Evolutionary conservation across 2,329 filamentous ascomycete species (phyloP), one percentile per base, ranked within the genome.

Genomic region (Sclerotinia subarctica): DNA sequence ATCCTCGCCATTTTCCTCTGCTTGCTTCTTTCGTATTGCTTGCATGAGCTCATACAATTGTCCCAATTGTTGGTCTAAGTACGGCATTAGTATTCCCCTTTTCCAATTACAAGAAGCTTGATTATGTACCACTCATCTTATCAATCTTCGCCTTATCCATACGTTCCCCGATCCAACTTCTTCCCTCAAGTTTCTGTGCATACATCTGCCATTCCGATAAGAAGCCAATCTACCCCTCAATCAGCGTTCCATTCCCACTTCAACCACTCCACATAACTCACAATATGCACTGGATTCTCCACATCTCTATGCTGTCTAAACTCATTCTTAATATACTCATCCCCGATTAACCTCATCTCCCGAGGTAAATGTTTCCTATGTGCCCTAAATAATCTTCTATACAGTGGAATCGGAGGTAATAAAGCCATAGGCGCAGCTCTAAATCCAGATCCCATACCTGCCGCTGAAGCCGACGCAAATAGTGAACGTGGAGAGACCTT

Each of bases 191-290:
- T 77, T 93, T 89, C 78, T 99, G 94, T 2, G 93, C 94, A 77
- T 98, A 99, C 64, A 92, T 81, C 79, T 99, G 95, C 94, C 94
- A 99, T 79, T 98, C 94, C 0, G 92, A 94, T 73, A 99, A 83
- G 79, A 99, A 99, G 1, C 94, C 95, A 74, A 98, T 93, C 93
- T 96, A 64, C 17, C 24, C 38, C 35, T 29, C 47, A 58, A 44
- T 57, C 19, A 58, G 19, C 29, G 7, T 54, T 49, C 11, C 11
- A 32, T 26, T 24, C 5, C 11, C 35, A 5, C n/a, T 1, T 10
- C 46, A 29, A 58, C 29, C 13, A n/a, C 11, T 42, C 13, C 54
- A 51, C n/a, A 44, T 10, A 46, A 78, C 87, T 70, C 83, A 96
- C 93, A 80, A 99, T 87, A 77, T 98, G 94, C 35, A 92, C 86